Evolutionary conservation across 768 basidiomycete genomes (phyloP).

Genomic region (Mycena galericulata): DNA sequence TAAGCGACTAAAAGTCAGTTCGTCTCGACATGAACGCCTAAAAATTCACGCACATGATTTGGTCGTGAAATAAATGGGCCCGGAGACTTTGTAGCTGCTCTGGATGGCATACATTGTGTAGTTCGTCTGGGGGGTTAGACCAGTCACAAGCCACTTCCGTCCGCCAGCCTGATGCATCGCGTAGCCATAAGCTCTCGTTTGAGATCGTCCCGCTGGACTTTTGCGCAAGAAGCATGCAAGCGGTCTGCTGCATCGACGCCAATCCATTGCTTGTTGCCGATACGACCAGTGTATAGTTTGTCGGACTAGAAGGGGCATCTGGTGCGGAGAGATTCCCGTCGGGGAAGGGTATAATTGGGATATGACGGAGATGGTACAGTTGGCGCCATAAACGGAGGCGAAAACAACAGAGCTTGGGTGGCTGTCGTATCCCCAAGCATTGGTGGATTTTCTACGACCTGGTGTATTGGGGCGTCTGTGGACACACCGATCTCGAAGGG

Average conservation of each 20-base stretch:
- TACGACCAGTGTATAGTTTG: conserved; percentile 68
- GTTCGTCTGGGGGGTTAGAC: conserved; percentile 74
- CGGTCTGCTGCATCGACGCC: conserved; percentile 63
- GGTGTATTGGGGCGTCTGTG: conserved; percentile 61
- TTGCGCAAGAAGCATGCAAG: conserved; percentile 64
- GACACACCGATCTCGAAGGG: conserved; percentile 73
- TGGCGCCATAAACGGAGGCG: conserved; percentile 60
- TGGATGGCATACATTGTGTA: conserved; percentile 81
- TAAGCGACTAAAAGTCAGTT: conserved; percentile 37
- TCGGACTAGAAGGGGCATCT: conserved; percentile 51
- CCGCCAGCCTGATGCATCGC: conserved; percentile 70
- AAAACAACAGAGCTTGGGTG: conserved; percentile 80
- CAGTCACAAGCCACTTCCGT: conserved; percentile 75
- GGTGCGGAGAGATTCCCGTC: conserved; percentile 63
- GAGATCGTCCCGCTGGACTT: conserved; percentile 52
- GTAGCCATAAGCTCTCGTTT: conserved; percentile 67
- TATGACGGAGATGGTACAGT: conserved; percentile 56
- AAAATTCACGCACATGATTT: conserved; percentile 69
- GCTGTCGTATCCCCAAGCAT: conserved; percentile 81
- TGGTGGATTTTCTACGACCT: conserved; percentile 56
- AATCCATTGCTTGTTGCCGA: conserved; percentile 58
- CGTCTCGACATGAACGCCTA: not conserved
- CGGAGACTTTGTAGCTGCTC: conserved; percentile 66
- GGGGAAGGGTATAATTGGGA: conserved; percentile 84
- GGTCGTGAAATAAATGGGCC: conserved; percentile 78